A percentile compares a stretch with the other conserved stretches of the same genome.
These are phyloP conservation scores for Boletales sp. DNA, from an alignment of 768 basidiomycete genomes.

Conservation along the genomic window DNA sequence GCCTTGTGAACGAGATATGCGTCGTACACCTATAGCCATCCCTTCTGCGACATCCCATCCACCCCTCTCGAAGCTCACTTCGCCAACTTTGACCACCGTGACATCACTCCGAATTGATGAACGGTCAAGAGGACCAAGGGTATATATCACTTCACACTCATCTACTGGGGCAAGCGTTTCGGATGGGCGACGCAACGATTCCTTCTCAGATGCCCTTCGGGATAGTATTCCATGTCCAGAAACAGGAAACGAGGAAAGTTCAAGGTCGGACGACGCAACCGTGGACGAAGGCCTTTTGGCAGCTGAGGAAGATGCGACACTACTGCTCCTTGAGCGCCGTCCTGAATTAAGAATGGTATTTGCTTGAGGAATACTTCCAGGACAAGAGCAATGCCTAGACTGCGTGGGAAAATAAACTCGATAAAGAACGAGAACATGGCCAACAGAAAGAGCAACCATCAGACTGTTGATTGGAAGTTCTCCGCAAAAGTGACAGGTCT, in stretches of 20 bases:
- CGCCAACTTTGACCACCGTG: conserved; percentile 49
- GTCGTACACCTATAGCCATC: conserved; percentile 66
- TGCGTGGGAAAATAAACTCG: conserved; percentile 57
- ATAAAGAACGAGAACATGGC: conserved; percentile 60
- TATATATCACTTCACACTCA: conserved; percentile 25
- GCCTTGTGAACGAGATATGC: conserved; percentile 49
- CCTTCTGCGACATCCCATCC: conserved; percentile 65
- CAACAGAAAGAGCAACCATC: conserved; percentile 62
- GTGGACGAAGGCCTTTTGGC: conserved; percentile 48
- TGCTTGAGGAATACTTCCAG: conserved; percentile 43
- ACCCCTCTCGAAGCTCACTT: conserved; percentile 69
- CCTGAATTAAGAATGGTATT: conserved; percentile 45
- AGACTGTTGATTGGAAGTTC: conserved; percentile 66
- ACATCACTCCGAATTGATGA: conserved; percentile 43
- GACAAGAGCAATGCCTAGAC: conserved; percentile 65
- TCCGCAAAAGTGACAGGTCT: conserved; percentile 68
- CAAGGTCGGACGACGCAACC: conserved; percentile 33
- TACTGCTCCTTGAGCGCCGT: conserved; percentile 61
- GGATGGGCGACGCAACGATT: conserved; percentile 45
- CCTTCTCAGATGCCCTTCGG: conserved; percentile 70
- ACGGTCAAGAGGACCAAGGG: conserved; percentile 35
- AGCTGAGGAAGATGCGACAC: conserved; percentile 40
- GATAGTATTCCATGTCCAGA: conserved; percentile 79
- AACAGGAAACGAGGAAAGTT: conserved; percentile 65
- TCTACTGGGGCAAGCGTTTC: conserved; percentile 41